Evolutionary conservation across 306 rosid genomes (phyloP), one percentile per base, ranked within the genome.

Genomic region (Sphenostylis stenocarpa): DNA sequence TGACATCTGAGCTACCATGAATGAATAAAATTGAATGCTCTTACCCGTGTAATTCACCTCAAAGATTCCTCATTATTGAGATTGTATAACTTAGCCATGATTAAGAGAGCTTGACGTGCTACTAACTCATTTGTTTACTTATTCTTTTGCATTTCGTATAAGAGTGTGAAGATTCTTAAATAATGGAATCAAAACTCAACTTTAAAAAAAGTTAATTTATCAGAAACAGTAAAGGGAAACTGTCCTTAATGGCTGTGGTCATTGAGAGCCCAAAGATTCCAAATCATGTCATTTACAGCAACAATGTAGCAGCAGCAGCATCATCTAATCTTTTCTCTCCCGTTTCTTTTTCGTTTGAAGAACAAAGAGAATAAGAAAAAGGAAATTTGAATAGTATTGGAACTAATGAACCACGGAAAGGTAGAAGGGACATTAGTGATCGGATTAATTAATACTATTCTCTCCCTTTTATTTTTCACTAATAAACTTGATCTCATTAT

Each of bases 11-110:
- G 26, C 33, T 13, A 43, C 44, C 73, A 48, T 41, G 41, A 73
- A 41, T 73, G 44, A 73, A 73, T 80, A 31, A 73, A 73, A 80
- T 73, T 65, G 43, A 80, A 41, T 47, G 63, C 12, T 72, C 24
- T 20, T 45, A 41, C 52, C 16, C n/a, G 4, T 44, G 39, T 6
- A 21, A 57, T 80, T 80, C 71, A 45, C 34, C 64, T 64, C 17
- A 68, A 73, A 80, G 80, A 80, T 80, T 73, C 80, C 74, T 75
- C 55, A 66, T 53, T 56, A 23, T 31, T 45, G 43, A 33, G 49
- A 45, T 60, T 47, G 51, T 12, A 31, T 45, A 53, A 47, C 71
- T 21, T 29, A 45, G 24, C 34, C 58, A 62, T 61, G 57, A 71
- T 26, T 38, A 76, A 51, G 67, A 23, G 36, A 45, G 48, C 73